Evolutionary conservation across 805 yeast genomes (phyloP).

Genomic region (Cyberlindnera maritima): DNA sequence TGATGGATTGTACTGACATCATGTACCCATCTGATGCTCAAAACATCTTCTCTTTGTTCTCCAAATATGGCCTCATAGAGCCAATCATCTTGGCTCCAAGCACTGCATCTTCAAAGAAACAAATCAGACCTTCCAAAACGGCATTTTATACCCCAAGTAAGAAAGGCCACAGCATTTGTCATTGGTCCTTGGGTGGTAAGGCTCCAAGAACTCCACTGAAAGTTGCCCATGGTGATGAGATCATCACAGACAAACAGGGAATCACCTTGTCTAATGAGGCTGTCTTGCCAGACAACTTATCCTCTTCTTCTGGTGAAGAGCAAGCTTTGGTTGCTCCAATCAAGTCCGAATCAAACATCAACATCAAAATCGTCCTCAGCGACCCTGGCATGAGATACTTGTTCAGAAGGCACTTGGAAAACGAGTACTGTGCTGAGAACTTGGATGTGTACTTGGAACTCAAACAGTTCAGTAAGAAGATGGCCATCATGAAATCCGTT

Average conservation of each 20-base stretch:
- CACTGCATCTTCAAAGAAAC: conserved; percentile 26
- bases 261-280: conserved; percentile 21
- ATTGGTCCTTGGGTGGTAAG: conserved; percentile 28
- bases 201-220: conserved; percentile 9
- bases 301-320: conserved; percentile 20
- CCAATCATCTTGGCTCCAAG: conserved; percentile 41
- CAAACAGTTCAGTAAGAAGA: conserved; percentile 46
- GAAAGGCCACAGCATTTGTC: conserved; percentile 38
- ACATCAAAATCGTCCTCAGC: conserved; percentile 42
- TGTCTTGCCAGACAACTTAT: conserved; percentile 7
- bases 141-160: conserved; percentile 43
- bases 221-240: conserved; percentile 21
- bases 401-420: conserved; percentile 62
- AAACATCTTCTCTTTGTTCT: conserved; percentile 48
- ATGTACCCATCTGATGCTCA: conserved; percentile 50
- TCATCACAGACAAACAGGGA: conserved; percentile 11
- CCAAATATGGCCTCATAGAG: conserved; percentile 44
- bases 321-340: not conserved
- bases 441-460: conserved; percentile 68
- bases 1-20: conserved; percentile 84
- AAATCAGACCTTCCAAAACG: conserved; percentile 35
- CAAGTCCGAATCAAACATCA: not conserved
- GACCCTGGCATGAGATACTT: conserved; percentile 78
- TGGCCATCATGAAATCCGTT: conserved; percentile 41
- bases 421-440: conserved; percentile 70